These are phyloP conservation scores for Bipolaris zeicola DNA, from an alignment of 2,329 filamentous ascomycete genomes.

Conservation along the genomic window DNA sequence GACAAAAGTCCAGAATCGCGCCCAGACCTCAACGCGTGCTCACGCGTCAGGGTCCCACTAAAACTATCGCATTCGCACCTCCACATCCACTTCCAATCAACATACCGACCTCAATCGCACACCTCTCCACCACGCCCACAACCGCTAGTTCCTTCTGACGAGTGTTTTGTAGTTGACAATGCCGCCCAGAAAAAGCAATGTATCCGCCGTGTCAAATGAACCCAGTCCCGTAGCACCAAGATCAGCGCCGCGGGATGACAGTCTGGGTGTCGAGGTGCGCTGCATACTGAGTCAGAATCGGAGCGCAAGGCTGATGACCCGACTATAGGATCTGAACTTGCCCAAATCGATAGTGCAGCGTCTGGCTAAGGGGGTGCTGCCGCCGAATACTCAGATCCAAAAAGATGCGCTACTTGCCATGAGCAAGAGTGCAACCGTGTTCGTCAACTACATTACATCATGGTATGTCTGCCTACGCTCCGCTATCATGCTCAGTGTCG, in stretches of 20 bases:
- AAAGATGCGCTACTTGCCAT: conserved; percentile 80
- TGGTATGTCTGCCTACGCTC: conserved; percentile 59
- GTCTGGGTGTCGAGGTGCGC: conserved; percentile 53
- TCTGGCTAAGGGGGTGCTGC: conserved; percentile 78
- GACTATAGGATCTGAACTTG: conserved; percentile 66
- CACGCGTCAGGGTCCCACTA: conserved; percentile 35
- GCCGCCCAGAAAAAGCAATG: conserved; percentile 57
- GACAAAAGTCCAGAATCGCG: conserved; percentile 9
- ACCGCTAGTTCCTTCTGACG: too few relatives aligned
- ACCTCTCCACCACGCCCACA: not conserved
- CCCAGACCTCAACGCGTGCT: conserved; percentile 32
- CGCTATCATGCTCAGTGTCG: not conserved
- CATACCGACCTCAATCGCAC: conserved; percentile 9
- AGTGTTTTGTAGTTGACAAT: conserved; percentile 34
- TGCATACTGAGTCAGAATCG: conserved; percentile 1
- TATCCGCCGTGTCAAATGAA: conserved; percentile 48
- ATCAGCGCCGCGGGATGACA: conserved; percentile 45
- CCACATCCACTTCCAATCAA: conserved; percentile 12
- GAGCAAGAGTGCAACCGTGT: conserved; percentile 81
- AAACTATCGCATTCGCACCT: conserved; percentile 22
- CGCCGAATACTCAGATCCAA: conserved; percentile 81
- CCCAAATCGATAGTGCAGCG: conserved; percentile 82
- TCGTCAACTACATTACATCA: conserved; percentile 78
- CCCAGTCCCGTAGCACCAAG: conserved; percentile 35
- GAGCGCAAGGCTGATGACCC: not conserved